Evolutionary conservation across 2,329 filamentous ascomycete genomes (phyloP), one percentile per base, ranked within the genome.

Genomic region (Alternaria longipes): DNA sequence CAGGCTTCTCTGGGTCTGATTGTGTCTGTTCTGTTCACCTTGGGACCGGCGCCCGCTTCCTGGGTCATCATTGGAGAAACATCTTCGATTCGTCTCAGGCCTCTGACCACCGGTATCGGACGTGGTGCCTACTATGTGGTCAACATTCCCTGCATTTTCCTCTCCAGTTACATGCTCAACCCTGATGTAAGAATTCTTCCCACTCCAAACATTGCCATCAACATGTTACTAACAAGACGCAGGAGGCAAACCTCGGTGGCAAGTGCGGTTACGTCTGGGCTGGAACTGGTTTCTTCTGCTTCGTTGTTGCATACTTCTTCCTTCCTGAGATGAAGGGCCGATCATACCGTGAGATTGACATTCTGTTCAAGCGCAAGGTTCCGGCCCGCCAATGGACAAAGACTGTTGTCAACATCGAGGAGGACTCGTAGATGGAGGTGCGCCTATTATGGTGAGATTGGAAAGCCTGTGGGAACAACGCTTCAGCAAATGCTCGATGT

Each of bases 11-110:
- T 90, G 24, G 88, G 88, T 64, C 80, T 90, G 54, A 87, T 90
- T 67, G 82, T 90, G 70, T 90, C 88, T 28, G 85, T 91, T 57
- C 77, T 89, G 32, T 91, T 89, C 80, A 85, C 84, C 42, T 75
- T 88, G 16, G 87, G 86, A 66, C 87, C 86, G 26, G 88, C 86
- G 2, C 88, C 88, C 47, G 85, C 86, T 41, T 89, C 88, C 9
- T 90, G 85, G 84, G 85, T 87, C 78, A 88, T 90, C 66, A 90
- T 90, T 47, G 87, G 85, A 67, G 88, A 90, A 77, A 90, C 88
- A 2, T 89, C 88, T 0, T 80, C 88, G 52, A 84, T 90, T 56
- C 87, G 88, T 63, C 87, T 90, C 30, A 77, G 88, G 49, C 86
- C 88, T 47, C 79, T 90, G n/a, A 90, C 86, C 3, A 90, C 88